Evolutionary conservation across 371 early-diverging fungal species (phyloP), one percentile per base, ranked within the genome.

Genomic region (Blakeslea trispora): DNA sequence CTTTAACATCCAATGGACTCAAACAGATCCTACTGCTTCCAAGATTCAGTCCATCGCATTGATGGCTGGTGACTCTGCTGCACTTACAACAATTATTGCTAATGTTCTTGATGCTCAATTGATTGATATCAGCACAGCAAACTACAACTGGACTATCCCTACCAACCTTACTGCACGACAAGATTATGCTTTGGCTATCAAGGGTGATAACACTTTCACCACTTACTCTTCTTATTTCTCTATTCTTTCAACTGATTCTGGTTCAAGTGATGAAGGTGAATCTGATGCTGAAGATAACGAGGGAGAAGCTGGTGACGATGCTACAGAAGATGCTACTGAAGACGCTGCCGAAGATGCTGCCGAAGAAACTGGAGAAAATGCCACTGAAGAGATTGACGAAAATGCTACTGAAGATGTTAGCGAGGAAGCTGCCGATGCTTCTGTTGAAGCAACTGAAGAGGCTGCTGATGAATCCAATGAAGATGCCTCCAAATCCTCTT

Each of bases 71-170:
- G 37, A 37, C 14, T 9, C 37, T 37, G 3, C 37, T 37, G 37
- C 37, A 37, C 11, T 37, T 4, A 10, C 11, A 2, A 37, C 37
- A 13, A 37, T 37, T 11, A 13, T 37, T 9, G 7, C 9, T 2
- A 14, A 37, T 37, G 14, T 37, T 37, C 14, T 37, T 2, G 11
- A 37, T 14, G 11, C 2, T 14, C 37, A 37, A 9, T 37, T 11
- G 2, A 37, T 37, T 37, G 37, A 9, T 37, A 14, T 14, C 14
- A 37, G 37, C 11, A 7, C 37, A 13, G 9, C 43, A 14, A 35
- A 28, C 3, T 61, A 55, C 41, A 39, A 50, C 17, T 61, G 61
- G 61, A 44, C 44, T 17, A 28, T 61, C 14, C 55, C 55, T 45
- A 24, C 50, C n/a, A 55, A 61, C 34, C 43, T 50, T 32, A 34